Conservation (phyloP, 768 basidiomycete genomes). For the Rhizopogon salebrosus region DNA sequence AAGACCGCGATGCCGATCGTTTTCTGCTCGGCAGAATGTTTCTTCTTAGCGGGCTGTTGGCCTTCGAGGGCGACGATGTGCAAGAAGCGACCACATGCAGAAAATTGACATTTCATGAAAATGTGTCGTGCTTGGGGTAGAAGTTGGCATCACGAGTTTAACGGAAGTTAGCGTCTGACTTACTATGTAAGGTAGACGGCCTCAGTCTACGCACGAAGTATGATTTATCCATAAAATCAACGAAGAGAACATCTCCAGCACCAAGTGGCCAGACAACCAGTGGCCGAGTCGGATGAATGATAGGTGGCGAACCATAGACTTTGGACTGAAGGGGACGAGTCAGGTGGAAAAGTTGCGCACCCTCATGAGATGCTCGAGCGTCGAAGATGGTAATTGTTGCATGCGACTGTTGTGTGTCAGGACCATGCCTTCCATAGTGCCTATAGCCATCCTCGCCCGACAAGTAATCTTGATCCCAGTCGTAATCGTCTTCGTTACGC, state of each 20-base stretch:
- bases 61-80: neutral
- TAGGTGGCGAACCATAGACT: slow-evolving; percentile 23
- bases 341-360: neutral
- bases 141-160: neutral
- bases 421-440: slow-evolving; percentile 3
- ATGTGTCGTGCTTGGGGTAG: neutral
- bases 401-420: slow-evolving; percentile 10
- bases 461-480: slow-evolving; percentile 3
- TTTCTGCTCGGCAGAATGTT: neutral
- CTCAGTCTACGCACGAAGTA: slow-evolving; percentile 22
- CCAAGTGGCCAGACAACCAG: slow-evolving; percentile 26
- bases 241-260: slow-evolving; percentile 23
- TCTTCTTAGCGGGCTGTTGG: neutral
- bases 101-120: neutral
- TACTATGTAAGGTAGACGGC: slow-evolving; percentile 23
- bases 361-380: neutral
- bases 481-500: slow-evolving; percentile 6
- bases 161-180: neutral
- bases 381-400: neutral
- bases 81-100: neutral
- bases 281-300: slow-evolving; percentile 19
- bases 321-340: slow-evolving; percentile 11
- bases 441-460: neutral
- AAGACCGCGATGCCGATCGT: neutral
- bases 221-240: slow-evolving; percentile 19